Percentiles rank a stretch among this genome's conserved stretches.
phyloP scores from a whole-genome alignment of 108 stramenopile species.

The Pseudonitzschia multistriata region DNA sequence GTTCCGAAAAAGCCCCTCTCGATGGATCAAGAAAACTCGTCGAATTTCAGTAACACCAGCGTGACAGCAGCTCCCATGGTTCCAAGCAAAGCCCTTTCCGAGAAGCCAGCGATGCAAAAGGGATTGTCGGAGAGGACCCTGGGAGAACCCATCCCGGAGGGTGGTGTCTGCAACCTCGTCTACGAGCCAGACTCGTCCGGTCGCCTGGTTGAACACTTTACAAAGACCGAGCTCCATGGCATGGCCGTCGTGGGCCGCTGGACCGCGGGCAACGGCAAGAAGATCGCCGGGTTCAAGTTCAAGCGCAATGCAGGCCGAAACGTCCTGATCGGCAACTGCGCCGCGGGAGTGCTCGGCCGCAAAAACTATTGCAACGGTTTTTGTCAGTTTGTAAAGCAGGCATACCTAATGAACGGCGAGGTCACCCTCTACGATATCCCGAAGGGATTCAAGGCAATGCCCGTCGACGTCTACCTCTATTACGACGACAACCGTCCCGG shows the following conservation, averaged over 20 bases:
- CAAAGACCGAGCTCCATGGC: slow-evolving; percentile 25
- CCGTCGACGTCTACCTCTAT: slow-evolving; percentile 34
- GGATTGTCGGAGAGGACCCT: slow-evolving; percentile 1
- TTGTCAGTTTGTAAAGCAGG: slow-evolving; percentile 45
- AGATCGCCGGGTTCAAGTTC: slow-evolving; percentile 52
- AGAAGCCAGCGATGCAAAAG: slow-evolving; percentile 6
- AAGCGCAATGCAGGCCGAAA: slow-evolving; percentile 40
- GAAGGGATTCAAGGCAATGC: slow-evolving; percentile 21
- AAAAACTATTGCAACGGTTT: slow-evolving; percentile 52
- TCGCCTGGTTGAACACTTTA: slow-evolving; percentile 38
- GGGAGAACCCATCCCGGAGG: not conserved
- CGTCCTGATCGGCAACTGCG: slow-evolving; percentile 42
- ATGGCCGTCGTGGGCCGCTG: slow-evolving; percentile 40
- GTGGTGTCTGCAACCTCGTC: slow-evolving; percentile 26
- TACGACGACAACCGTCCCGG: slow-evolving; percentile 14
- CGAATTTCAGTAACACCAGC: not conserved
- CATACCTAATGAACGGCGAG: slow-evolving; percentile 8
- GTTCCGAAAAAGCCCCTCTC: not conserved
- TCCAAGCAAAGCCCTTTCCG: no score
- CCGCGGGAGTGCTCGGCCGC: slow-evolving; percentile 36
- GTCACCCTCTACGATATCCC: slow-evolving; percentile 18
- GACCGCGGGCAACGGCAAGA: slow-evolving; percentile 22
- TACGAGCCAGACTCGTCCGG: slow-evolving; percentile 44
- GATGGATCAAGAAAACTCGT: not conserved
- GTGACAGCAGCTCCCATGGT: no score